phyloP scores from a whole-genome alignment of 129 eudicot species.

The Erigeron canadensis region DNA sequence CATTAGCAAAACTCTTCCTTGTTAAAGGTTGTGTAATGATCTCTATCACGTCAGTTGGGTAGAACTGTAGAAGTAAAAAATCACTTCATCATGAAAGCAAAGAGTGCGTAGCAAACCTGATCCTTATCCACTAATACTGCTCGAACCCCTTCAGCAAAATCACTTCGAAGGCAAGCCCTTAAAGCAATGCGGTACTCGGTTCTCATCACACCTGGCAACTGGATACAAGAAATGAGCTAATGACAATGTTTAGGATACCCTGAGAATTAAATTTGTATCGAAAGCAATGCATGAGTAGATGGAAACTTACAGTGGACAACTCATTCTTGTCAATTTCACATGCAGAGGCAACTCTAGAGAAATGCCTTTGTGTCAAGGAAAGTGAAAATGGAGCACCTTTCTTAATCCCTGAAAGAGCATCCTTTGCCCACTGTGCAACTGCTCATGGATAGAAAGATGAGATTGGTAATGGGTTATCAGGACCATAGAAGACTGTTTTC shows the following conservation, averaged over 20 bases:
- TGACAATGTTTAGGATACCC: not conserved
- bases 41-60: not conserved
- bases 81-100: no score
- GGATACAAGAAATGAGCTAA: slow-evolving; percentile 8
- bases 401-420: slow-evolving; percentile 67
- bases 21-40: not conserved
- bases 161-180: slow-evolving; percentile 63
- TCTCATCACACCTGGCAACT: slow-evolving; percentile 89
- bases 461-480: no score
- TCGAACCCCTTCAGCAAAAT: slow-evolving; percentile 90
- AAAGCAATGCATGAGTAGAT: not conserved
- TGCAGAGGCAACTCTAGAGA: slow-evolving; percentile 75
- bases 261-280: not conserved
- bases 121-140: slow-evolving; percentile 93
- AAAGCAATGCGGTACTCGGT: slow-evolving; percentile 81
- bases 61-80: no score
- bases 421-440: slow-evolving; percentile 97
- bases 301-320: slow-evolving; percentile 55
- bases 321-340: slow-evolving; percentile 37
- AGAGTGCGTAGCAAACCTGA: slow-evolving; percentile 60
- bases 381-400: slow-evolving; percentile 92
- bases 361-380: slow-evolving; percentile 63
- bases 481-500: no score
- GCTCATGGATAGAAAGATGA: slow-evolving; percentile 31
- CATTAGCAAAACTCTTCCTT: not conserved